phyloP scores from a whole-genome alignment of 345 rosid species.

The Ceriops tagal region DNA sequence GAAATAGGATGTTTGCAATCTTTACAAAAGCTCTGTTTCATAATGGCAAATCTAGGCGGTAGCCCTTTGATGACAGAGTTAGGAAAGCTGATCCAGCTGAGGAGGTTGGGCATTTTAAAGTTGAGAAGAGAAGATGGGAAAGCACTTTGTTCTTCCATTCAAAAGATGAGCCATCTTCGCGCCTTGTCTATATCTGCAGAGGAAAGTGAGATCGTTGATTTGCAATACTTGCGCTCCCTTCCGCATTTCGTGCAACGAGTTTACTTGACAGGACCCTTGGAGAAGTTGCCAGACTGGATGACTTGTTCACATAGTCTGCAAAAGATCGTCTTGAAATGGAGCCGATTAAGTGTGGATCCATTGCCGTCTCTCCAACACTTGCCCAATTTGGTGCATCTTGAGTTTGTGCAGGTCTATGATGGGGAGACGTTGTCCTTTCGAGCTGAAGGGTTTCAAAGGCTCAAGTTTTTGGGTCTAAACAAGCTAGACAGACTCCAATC shows the following conservation, averaged over 20 bases:
- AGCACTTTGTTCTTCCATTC: constrained; percentile 16
- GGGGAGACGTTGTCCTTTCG: constrained; percentile 3
- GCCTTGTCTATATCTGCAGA: constrained; percentile 31
- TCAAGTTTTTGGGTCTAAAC: constrained; percentile 15
- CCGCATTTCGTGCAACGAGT: constrained; percentile 15
- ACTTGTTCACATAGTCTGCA: not conserved
- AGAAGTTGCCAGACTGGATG: constrained; percentile 19
- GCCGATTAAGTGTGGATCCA: constrained; percentile 10
- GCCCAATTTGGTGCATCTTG: constrained; percentile 16
- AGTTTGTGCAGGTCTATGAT: constrained; percentile 7
- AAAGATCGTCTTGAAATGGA: constrained; percentile 2
- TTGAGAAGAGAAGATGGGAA: constrained; percentile 19
- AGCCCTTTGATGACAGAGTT: not conserved
- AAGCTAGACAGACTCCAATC: constrained; percentile 8
- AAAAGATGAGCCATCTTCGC: constrained; percentile 16
- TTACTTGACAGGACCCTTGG: constrained; percentile 7
- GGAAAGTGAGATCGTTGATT: constrained; percentile 32
- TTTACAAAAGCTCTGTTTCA: constrained; percentile 11
- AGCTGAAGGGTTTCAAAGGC: constrained; percentile 9
- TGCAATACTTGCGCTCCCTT: constrained; percentile 28
- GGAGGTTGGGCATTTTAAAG: constrained; percentile 19
- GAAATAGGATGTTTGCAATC: constrained; percentile 18
- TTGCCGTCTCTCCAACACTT: constrained; percentile 4
- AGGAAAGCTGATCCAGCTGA: constrained; percentile 12
- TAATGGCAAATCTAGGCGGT: constrained; percentile 13